Conservation (phyloP, 2,329 filamentous ascomycete genomes). For the Scedosporium apiospermum region DNA sequence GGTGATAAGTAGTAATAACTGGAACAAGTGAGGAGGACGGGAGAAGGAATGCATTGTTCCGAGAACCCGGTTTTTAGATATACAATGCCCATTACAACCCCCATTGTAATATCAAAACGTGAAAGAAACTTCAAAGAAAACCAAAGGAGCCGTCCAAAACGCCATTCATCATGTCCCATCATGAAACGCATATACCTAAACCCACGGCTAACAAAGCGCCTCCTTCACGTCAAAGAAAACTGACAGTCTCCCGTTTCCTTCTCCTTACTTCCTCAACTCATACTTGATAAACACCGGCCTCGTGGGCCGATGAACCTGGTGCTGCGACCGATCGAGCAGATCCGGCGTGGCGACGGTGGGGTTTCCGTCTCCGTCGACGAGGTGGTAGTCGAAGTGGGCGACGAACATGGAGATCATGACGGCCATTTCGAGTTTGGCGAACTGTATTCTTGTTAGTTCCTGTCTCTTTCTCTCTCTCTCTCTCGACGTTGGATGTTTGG, state of each 20-base stretch:
- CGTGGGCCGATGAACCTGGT: conserved; percentile 1
- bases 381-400: conserved; percentile 35
- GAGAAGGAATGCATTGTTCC: no score
- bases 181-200: neutral
- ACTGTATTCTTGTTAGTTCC: conserved; percentile 15
- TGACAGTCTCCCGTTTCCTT: neutral
- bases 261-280: neutral
- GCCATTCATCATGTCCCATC: no score
- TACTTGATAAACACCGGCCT: conserved; percentile 1
- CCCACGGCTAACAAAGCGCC: neutral
- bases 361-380: conserved; percentile 29
- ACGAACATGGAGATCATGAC: conserved; percentile 39
- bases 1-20: no score
- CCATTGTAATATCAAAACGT: no score
- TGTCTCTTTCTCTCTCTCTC: conserved; percentile 5
- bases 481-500: neutral
- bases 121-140: no score
- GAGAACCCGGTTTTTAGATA: no score
- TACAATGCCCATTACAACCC: no score
- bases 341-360: neutral
- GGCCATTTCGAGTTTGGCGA: conserved; percentile 44
- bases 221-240: neutral
- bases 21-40: no score
- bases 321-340: neutral
- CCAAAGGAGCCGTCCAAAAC: no score